Evolutionary conservation across 495 filamentous ascomycete genomes (phyloP), one percentile per base, ranked within the genome.

Genomic region (Hypoxylon fragiforme): DNA sequence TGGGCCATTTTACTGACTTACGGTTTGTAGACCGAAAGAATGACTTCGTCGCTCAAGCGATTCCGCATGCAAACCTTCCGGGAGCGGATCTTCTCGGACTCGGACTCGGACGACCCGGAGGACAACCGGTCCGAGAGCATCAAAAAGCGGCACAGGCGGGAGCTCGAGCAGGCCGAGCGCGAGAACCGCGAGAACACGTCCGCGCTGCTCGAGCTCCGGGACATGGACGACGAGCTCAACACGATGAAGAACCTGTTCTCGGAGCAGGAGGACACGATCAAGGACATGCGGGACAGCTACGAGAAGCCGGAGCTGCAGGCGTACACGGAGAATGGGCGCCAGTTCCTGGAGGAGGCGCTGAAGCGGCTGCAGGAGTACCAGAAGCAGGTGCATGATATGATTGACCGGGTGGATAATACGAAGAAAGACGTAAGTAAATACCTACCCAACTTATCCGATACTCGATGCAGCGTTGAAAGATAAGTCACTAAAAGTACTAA

Each of bases 151-250:
- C 80, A 84, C 45, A 69, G 77, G 44, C 71, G 75, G 37, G 82
- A 85, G 32, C 64, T 74, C 1, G 69, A 72, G 36, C 64, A 75
- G 38, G 71, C 75, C 2, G 80, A 83, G 42, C 67, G 69, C 0
- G 74, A 82, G 40, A 86, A 86, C 48, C 73, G 81, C 7, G 77
- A 81, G 18, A 85, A 87, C 56, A 78, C 84, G 7, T 85, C 85
- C 8, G 80, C 84, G 0, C 57, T 89, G 1, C 65, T 87, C 1
- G 84, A 89, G 56, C 70, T 88, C 4, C 75, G 82, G 5, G 85
- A 89, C 46, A 82, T 88, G 40, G 79, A 85, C 39, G 85, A 88
- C 46, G 85, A 89, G 55, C 66, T 88, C 3, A 74, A 70, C 0
- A 85, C 79, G 1, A 75, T 87, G 14, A 62, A 77, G 20, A 79